phyloP scores from a whole-genome alignment of 1,284 basidiomycete genomes.

The Ustilago shanxiensis region DNA sequence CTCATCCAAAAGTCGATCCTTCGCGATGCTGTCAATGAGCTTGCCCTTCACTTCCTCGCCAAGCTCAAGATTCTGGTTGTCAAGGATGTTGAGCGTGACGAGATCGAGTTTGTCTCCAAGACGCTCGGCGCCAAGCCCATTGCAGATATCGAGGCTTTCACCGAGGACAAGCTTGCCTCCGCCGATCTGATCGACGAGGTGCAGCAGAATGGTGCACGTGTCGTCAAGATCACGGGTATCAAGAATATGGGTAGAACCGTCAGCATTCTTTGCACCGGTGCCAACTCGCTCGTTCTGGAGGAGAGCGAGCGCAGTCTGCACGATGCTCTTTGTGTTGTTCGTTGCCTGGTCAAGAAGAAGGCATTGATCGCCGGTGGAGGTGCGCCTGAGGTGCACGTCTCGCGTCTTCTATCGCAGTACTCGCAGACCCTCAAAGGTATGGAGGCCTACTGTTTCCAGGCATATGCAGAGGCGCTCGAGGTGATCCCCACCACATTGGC shows the following conservation, averaged over 20 bases:
- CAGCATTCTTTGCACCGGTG: conserved; percentile 93
- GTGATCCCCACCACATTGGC: conserved; percentile 98
- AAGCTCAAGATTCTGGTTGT: conserved; percentile 96
- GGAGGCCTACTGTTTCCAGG: conserved; percentile 99
- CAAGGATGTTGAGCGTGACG: conserved; percentile 98
- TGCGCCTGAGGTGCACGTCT: conserved; percentile 97
- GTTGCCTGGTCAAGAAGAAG: conserved; percentile 98
- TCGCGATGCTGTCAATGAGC: conserved; percentile 97
- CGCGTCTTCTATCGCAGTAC: conserved; percentile 90
- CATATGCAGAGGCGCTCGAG: conserved; percentile 96
- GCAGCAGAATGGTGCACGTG: conserved; percentile 85
- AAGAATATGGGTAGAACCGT: conserved; percentile 96
- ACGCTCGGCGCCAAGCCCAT: conserved; percentile 95
- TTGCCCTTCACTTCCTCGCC: conserved; percentile 98
- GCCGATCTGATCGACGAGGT: conserved; percentile 96
- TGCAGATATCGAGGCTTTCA: conserved; percentile 97
- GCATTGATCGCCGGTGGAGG: conserved; percentile 97
- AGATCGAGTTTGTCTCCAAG: conserved; percentile 97
- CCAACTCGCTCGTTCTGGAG: conserved; percentile 93
- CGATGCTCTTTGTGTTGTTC: conserved; percentile 96
- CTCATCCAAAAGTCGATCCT: conserved; percentile 99
- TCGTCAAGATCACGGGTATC: conserved; percentile 93
- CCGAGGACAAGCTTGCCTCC: conserved; percentile 97
- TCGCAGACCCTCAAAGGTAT: conserved; percentile 95
- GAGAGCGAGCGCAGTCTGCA: conserved; percentile 97